Evolutionary conservation across 352 stramenopile species (phyloP).

Genomic region (Globisporangium recalcitrans): DNA sequence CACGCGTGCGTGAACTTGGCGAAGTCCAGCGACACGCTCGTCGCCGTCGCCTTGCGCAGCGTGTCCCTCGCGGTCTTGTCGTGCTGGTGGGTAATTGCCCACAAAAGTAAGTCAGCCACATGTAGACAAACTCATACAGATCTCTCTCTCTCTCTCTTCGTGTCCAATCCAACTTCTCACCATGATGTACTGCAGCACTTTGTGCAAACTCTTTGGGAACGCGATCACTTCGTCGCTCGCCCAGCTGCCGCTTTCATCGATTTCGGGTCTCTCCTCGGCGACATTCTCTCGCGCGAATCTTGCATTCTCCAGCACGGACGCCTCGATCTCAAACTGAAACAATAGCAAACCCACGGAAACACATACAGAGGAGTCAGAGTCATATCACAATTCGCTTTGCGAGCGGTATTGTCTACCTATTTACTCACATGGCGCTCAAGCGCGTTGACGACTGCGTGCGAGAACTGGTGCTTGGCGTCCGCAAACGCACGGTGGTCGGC

Average conservation of each 20-base stretch:
- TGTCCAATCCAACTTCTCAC: slow-evolving; percentile 12
- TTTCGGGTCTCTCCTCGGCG: slow-evolving; percentile 12
- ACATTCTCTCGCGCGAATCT: background rate
- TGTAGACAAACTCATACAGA: background rate
- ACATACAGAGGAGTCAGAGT: too few species aligned
- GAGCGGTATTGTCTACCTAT: background rate
- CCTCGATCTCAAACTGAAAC: slow-evolving; percentile 15
- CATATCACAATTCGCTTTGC: too few species aligned
- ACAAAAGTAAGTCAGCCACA: background rate
- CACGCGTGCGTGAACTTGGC: slow-evolving; percentile 31
- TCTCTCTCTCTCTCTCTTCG: too few species aligned
- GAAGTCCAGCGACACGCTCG: slow-evolving; percentile 32
- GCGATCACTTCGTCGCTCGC: slow-evolving; percentile 15
- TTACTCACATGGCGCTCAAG: slow-evolving; percentile 26
- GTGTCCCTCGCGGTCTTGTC: slow-evolving; percentile 36
- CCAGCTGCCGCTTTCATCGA: slow-evolving; percentile 13
- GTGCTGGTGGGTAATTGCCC: slow-evolving; percentile 21
- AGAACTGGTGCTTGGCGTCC: background rate
- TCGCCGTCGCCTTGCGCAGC: slow-evolving; percentile 34
- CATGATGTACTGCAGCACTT: slow-evolving; percentile 21
- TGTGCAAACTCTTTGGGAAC: slow-evolving; percentile 32
- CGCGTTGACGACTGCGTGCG: background rate
- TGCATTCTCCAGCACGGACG: slow-evolving; percentile 1
- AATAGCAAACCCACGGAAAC: too few species aligned
- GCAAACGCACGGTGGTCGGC: slow-evolving; percentile 2